Evolutionary conservation across 2,329 filamentous ascomycete species (phyloP).

Genomic region (Amesomyces nigricolor): DNA sequence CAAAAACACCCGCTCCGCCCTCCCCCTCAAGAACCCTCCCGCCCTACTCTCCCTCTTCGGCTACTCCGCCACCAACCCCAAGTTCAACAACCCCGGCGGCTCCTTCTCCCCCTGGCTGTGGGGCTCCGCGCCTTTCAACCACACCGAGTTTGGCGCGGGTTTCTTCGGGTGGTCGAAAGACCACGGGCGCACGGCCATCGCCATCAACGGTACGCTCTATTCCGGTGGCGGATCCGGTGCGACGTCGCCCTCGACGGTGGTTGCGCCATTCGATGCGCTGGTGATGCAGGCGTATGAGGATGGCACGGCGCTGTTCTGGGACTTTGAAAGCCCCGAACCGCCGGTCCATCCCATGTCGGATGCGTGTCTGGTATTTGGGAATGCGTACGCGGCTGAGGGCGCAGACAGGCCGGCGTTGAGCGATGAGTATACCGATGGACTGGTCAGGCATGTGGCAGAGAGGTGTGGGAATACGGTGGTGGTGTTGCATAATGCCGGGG

Average conservation of each 20-base stretch:
- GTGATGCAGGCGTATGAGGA: slow-evolving; percentile 48
- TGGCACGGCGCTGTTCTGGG: slow-evolving; percentile 53
- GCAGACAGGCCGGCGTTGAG: slow-evolving; percentile 13
- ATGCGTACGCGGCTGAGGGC: slow-evolving; percentile 55
- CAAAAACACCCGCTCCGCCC: slow-evolving; percentile 54
- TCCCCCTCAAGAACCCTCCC: slow-evolving; percentile 41
- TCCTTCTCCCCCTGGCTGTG: slow-evolving; percentile 35
- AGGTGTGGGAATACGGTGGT: slow-evolving; percentile 55
- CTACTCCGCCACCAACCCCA: slow-evolving; percentile 50
- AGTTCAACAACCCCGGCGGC: slow-evolving; percentile 38
- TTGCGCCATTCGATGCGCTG: slow-evolving; percentile 52
- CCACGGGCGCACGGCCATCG: slow-evolving; percentile 27
- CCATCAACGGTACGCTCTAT: slow-evolving; percentile 40
- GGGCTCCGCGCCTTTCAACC: slow-evolving; percentile 37
- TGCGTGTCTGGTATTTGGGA: slow-evolving; percentile 56
- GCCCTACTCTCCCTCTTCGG: slow-evolving; percentile 54
- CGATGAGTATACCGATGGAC: slow-evolving; percentile 11
- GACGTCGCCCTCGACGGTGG: slow-evolving; percentile 36
- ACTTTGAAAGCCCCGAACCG: slow-evolving; percentile 47
- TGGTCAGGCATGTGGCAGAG: slow-evolving; percentile 41
- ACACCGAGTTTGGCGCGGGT: slow-evolving; percentile 29
- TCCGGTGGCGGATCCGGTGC: slow-evolving; percentile 43
- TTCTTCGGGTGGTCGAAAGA: slow-evolving; percentile 27
- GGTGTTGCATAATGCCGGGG: slow-evolving; percentile 60
- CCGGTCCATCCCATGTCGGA: slow-evolving; percentile 39